Conservation (phyloP, 2,329 filamentous ascomycete species). For the Whalleya microplaca region DNA sequence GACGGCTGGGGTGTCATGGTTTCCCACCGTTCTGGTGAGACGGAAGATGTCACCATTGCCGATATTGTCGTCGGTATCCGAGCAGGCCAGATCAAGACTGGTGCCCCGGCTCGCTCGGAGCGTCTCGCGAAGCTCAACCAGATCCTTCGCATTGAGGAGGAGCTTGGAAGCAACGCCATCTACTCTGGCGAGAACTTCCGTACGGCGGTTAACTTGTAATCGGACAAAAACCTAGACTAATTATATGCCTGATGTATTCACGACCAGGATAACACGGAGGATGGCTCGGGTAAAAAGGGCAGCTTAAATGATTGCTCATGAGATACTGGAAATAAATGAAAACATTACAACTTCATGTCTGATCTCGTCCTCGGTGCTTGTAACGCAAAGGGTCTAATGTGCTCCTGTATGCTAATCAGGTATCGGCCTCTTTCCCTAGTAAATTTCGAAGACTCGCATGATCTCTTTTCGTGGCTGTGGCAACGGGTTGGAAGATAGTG, state of each 20-base stretch:
- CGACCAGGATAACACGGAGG: constrained; percentile 32
- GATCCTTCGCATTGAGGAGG: constrained; percentile 99
- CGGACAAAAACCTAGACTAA: constrained; percentile 12
- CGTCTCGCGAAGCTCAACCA: constrained; percentile 99
- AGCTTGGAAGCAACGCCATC: constrained; percentile 88
- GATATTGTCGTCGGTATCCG: constrained; percentile 98
- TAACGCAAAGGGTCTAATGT: constrained; percentile 8
- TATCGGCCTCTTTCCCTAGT: too few relatives aligned
- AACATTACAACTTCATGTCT: constrained; percentile 12
- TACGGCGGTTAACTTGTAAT: constrained; percentile 75
- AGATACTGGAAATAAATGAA: constrained; percentile 23
- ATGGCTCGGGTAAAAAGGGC: constrained; percentile 33
- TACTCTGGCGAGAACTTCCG: constrained; percentile 95
- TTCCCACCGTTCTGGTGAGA: constrained; percentile 98
- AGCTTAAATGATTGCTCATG: constrained; percentile 31
- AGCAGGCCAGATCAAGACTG: constrained; percentile 98
- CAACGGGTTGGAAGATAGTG: too few relatives aligned
- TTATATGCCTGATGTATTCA: constrained; percentile 27
- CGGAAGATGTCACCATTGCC: constrained; percentile 98
- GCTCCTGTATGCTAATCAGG: background rate
- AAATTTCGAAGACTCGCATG: too few relatives aligned
- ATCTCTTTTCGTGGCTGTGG: too few relatives aligned
- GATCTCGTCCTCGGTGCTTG: constrained; percentile 1
- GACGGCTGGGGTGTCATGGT: constrained; percentile 99
- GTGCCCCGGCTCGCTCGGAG: constrained; percentile 94